phyloP scores from a whole-genome alignment of 768 basidiomycete genomes.

The Lentinula lateritia region DNA sequence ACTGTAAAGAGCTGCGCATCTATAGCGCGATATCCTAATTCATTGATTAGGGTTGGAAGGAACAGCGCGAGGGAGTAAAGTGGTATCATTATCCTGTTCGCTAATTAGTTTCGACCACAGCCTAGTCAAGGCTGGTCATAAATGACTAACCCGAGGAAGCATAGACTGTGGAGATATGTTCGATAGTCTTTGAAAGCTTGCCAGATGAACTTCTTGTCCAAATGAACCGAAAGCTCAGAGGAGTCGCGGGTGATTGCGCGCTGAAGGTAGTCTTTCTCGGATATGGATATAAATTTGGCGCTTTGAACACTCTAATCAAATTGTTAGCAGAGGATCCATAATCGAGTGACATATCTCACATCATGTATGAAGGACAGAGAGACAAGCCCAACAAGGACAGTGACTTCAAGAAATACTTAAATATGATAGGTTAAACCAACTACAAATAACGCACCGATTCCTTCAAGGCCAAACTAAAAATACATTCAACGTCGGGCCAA shows the following conservation, averaged over 20 bases:
- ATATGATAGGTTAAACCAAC: neutral
- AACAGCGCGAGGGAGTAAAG: constrained; percentile 33
- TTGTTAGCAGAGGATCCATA: constrained; percentile 34
- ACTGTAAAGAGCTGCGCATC: constrained; percentile 46
- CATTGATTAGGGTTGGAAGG: constrained; percentile 43
- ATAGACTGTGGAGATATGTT: constrained; percentile 31
- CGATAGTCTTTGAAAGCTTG: constrained; percentile 46
- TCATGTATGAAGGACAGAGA: constrained; percentile 38
- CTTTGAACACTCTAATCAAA: constrained; percentile 27
- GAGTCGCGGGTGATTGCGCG: constrained; percentile 39
- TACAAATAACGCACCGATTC: constrained; percentile 21
- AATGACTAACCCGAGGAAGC: constrained; percentile 33
- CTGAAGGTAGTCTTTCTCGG: constrained; percentile 34
- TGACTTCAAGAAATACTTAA: constrained; percentile 13
- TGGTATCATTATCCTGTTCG: constrained; percentile 25
- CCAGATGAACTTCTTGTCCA: constrained; percentile 37
- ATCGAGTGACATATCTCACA: constrained; percentile 19
- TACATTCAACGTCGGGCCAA: neutral
- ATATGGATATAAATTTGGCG: constrained; percentile 44
- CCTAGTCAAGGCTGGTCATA: neutral
- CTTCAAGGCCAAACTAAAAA: constrained; percentile 41
- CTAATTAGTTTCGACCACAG: too few relatives aligned
- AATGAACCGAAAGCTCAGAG: constrained; percentile 40
- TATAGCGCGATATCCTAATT: constrained; percentile 43
- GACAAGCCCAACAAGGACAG: constrained; percentile 32